Evolutionary conservation across 108 stramenopile genomes (phyloP).

Genomic region (Poteriospumella lacustris): DNA sequence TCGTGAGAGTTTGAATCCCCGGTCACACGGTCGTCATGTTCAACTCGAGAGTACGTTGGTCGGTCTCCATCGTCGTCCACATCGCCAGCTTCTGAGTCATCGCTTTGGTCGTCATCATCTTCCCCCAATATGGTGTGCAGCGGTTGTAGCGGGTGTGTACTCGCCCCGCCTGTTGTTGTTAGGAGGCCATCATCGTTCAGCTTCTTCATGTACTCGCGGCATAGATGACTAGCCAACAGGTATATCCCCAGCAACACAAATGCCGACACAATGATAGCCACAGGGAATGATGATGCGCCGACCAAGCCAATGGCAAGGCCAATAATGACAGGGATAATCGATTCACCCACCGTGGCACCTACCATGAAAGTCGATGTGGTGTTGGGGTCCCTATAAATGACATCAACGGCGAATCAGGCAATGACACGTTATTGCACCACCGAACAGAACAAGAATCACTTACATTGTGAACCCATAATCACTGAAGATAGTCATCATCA

Average conservation of each 20-base stretch:
- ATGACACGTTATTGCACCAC: neutral
- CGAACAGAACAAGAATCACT: neutral
- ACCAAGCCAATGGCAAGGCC: neutral
- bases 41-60: too few relatives aligned
- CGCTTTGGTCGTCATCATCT: too few relatives aligned
- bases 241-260: neutral
- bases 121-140: too few relatives aligned
- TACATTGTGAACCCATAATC: slow-evolving; percentile 23
- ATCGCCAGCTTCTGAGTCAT: too few relatives aligned
- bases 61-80: too few relatives aligned
- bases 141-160: too few relatives aligned
- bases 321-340: slow-evolving; percentile 5
- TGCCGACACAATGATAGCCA: neutral
- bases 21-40: too few relatives aligned
- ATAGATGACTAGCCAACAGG: neutral
- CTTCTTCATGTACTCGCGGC: too few relatives aligned
- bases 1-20: too few relatives aligned
- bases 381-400: slow-evolving; percentile 12
- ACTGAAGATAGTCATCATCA: slow-evolving; percentile 6
- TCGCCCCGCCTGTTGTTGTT: too few relatives aligned
- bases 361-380: neutral
- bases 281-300: neutral
- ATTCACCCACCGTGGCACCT: slow-evolving; percentile 12
- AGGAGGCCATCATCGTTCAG: too few relatives aligned
- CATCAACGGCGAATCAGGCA: neutral